Evolutionary conservation across 805 yeast genomes (phyloP).

Genomic region (Zygotorulaspora danielsina): DNA sequence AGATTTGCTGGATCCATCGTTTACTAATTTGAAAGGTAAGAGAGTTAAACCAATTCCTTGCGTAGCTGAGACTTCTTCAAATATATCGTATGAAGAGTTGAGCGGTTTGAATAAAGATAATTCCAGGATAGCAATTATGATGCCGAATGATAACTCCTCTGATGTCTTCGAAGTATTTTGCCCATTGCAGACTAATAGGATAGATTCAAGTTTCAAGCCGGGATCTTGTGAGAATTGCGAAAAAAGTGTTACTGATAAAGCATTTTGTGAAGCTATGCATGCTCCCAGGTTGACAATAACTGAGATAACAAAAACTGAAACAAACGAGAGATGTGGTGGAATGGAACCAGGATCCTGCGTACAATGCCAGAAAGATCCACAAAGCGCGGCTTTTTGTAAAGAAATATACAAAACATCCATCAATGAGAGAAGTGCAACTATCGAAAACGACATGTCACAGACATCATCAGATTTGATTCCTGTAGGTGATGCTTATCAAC

Average conservation of each 20-base stretch:
- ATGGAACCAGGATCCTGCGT: conserved; percentile 75
- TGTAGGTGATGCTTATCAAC: conserved; percentile 84
- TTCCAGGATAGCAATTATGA: not conserved
- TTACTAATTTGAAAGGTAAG: no score
- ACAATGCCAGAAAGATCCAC: conserved; percentile 80
- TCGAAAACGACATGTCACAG: not conserved
- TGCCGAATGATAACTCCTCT: conserved; percentile 1
- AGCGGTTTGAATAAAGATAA: no score
- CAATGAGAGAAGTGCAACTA: not conserved
- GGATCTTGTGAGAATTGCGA: conserved; percentile 84
- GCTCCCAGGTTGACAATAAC: conserved; percentile 23
- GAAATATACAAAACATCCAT: conserved; percentile 55
- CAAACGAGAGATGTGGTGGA: conserved; percentile 1
- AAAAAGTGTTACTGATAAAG: conserved; percentile 78
- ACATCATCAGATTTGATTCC: conserved; percentile 52
- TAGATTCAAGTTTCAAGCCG: conserved; percentile 46
- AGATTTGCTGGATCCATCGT: not conserved
- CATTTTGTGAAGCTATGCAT: conserved; percentile 84
- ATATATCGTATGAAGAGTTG: no score
- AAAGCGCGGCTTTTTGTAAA: conserved; percentile 83
- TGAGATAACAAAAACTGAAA: conserved; percentile 25
- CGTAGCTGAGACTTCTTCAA: no score
- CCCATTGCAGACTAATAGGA: conserved; percentile 19
- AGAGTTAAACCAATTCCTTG: no score
- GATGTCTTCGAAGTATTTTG: not conserved